Base-by-base conservation (phyloP, 441 rosid genomes). In the Metrosideros polymorpha region DNA sequence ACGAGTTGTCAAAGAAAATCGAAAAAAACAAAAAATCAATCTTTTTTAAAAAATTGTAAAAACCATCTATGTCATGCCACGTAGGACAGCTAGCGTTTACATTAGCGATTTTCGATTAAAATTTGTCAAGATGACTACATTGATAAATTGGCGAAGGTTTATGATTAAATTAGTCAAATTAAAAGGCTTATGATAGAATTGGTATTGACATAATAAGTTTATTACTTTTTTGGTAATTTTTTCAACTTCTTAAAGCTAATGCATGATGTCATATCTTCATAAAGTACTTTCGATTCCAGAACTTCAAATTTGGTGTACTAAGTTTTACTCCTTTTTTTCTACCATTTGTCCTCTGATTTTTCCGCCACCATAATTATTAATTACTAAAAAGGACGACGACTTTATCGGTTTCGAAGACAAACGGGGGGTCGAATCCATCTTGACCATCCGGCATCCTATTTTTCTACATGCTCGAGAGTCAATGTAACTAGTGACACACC, bases 141-240 rank as follows among this genome's bases (percentile, higher is more conserved):
- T 35, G 6, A 22, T 9, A 32, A 32, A 30, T 32, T 63, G 7
- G 14, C 0, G 7, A 29, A 59, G 1, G 2, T 14, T 59, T 29
- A 59, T 27, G 19, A 59, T 14, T 59, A 59, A 59, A 59, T 15
- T 8, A 0, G 4, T n/a, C 5, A 59, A 59, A 63, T 30, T 4
- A 9, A 63, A 3, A 0, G 29, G 3, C 7, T 63, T 30, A 63
- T 2, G 2, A 17, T 2, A 1, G 2, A 32, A 9, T 32, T 18
- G 5, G 1, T 32, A 4, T 32, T 1, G 2, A 0, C 4, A 6
- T 0, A 2, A 53, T 25, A 1, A 1, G 12, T 55, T 63, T 17
- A 4, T 9, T 3, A 9, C 0, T 2, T 4, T 32, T 63, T 63
- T 1, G 39, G 10, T 32, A 63, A 17, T 66, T 22, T 66, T 5